phyloP scores from a whole-genome alignment of 805 yeast genomes.

The Saccharomycopsis amapae region DNA sequence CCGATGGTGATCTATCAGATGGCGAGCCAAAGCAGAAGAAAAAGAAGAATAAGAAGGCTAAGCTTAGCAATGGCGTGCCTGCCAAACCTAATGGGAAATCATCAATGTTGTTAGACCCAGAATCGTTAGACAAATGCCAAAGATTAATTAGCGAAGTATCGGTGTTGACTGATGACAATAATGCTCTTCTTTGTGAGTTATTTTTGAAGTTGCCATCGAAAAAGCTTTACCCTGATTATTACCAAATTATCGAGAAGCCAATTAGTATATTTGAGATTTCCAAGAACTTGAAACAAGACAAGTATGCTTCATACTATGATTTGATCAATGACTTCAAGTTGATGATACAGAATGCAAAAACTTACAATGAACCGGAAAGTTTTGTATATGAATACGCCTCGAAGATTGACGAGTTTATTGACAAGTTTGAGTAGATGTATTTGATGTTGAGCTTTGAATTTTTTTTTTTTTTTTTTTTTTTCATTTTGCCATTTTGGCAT shows the following conservation, averaged over 20 bases:
- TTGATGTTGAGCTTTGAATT: no score
- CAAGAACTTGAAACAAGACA: constrained; percentile 40
- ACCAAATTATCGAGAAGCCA: constrained; percentile 52
- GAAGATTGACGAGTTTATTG: constrained; percentile 38
- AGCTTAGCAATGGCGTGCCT: constrained; percentile 12
- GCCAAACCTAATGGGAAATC: constrained; percentile 9
- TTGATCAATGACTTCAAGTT: constrained; percentile 43
- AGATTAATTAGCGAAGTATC: constrained; percentile 39
- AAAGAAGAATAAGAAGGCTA: constrained; percentile 23
- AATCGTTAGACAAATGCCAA: constrained; percentile 22
- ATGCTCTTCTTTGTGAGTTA: constrained; percentile 35
- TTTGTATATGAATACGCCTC: constrained; percentile 55
- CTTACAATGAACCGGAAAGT: constrained; percentile 63
- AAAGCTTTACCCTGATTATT: constrained; percentile 80
- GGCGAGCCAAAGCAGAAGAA: constrained; percentile 23
- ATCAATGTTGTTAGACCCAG: not conserved
- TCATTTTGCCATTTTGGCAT: no score
- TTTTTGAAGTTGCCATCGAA: constrained; percentile 69
- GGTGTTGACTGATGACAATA: constrained; percentile 38
- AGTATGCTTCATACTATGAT: constrained; percentile 35
- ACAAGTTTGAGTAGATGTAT: not conserved
- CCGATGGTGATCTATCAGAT: constrained; percentile 12
- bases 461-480: no score
- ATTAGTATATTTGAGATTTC: constrained; percentile 54
- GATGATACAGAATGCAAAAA: constrained; percentile 63